A percentile compares a stretch with the other conserved stretches of the same genome.
These are phyloP conservation scores for Candida endomychidarum DNA, from an alignment of 805 yeast species.

Conservation along the genomic window DNA sequence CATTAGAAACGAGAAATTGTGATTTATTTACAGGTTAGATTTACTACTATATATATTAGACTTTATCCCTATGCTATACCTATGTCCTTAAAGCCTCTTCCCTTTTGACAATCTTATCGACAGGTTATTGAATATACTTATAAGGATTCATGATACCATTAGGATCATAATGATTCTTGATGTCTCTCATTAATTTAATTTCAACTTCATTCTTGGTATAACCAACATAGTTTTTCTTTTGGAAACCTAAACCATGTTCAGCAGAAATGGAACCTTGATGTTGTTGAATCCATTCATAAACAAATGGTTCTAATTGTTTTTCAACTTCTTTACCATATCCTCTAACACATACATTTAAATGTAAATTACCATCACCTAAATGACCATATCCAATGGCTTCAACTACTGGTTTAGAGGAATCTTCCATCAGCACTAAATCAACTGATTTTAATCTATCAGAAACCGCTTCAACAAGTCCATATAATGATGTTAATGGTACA, in stretches of 20 bases:
- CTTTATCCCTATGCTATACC: no score
- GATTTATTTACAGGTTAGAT: no score
- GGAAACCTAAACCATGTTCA: slow-evolving; percentile 97
- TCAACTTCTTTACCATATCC: slow-evolving; percentile 79
- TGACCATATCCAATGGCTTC: slow-evolving; percentile 97
- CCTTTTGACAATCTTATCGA: slow-evolving; percentile 22
- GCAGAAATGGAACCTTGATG: slow-evolving; percentile 90
- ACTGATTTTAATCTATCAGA: slow-evolving; percentile 56
- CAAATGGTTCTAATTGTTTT: slow-evolving; percentile 84
- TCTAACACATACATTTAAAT: slow-evolving; percentile 88
- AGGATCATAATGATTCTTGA: slow-evolving; percentile 87
- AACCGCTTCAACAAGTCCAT: slow-evolving; percentile 79
- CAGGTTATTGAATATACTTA: slow-evolving; percentile 59
- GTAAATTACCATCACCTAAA: slow-evolving; percentile 95
- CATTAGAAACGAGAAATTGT: slow-evolving; percentile 22
- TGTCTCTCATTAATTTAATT: slow-evolving; percentile 69
- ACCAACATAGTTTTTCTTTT: slow-evolving; percentile 84
- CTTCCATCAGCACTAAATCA: slow-evolving; percentile 57
- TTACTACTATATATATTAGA: no score
- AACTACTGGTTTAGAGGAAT: slow-evolving; percentile 73
- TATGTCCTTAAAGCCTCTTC: no score
- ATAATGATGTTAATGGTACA: slow-evolving; percentile 77
- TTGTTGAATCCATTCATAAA: slow-evolving; percentile 80
- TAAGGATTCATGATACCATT: slow-evolving; percentile 92
- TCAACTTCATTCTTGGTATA: slow-evolving; percentile 78